Evolutionary conservation across 257 asterid genomes (phyloP), one percentile per base, ranked within the genome.

Genomic region (Ballota nigra): DNA sequence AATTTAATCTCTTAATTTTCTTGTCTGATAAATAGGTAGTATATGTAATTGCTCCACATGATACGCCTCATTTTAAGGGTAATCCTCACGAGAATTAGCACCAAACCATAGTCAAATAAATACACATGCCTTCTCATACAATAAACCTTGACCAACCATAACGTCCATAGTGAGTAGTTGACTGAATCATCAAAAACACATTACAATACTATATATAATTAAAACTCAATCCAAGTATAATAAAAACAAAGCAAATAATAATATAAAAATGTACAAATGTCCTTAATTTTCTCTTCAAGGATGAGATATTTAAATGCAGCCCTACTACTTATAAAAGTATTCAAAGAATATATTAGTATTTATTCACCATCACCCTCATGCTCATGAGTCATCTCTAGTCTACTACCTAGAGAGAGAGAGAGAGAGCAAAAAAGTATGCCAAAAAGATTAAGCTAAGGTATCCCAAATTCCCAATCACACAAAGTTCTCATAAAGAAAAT

Each of bases 361-460:
- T 33, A 72, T 78, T 72, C 68, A 63, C 45, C 69, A 66, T 64
- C 73, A 55, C 68, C 62, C 34, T 70, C 80, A 70, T 63, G 69
- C 49, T 45, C 63, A 64, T 76, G 77, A 63, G 41, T 61, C 52
- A 22, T 16, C 55, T 8, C 52, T 60, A 47, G 22, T 47, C 55
- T 16, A 47, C 45, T 33, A 58, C 22, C 56, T 34, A 23, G 5
- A 28, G 9, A 9, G 22, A 12, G 22, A 68, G 45, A n/a, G 19
- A 41, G 62, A 24, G 38, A 55, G 66, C 16, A 28, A 52, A 73
- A 73, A 53, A 73, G 78, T 67, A 62, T 63, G 76, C 15, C 53
- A 57, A 66, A 77, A 77, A 66, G 77, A 66, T 16, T 24, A 66
- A 66, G 31, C 66, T 67, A 70, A 66, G 53, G 55, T 23, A 72